phyloP scores from a whole-genome alignment of 2,329 filamentous ascomycete species.

The Parasarocladium wereldwijsianum region DNA sequence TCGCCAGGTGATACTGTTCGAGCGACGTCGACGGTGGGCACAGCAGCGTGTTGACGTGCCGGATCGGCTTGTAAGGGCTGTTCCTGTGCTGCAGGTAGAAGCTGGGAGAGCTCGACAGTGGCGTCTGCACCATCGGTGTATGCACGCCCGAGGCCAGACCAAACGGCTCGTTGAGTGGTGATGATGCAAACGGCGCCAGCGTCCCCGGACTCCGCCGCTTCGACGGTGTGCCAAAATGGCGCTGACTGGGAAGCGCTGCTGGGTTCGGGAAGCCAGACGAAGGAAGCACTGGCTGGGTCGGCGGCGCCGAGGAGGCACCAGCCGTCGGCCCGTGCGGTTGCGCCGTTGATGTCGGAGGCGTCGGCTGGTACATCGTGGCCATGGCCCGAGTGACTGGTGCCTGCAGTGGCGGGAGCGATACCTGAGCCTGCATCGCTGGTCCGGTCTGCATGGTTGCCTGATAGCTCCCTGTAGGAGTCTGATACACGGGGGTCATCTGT shows the following conservation, averaged over 20 bases:
- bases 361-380: slow-evolving; percentile 54
- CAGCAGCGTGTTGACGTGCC: slow-evolving; percentile 78
- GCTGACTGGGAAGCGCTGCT: slow-evolving; percentile 1
- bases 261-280: slow-evolving; percentile 11
- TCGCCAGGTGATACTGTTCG: slow-evolving; percentile 51
- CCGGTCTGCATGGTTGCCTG: not conserved
- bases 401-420: slow-evolving; percentile 49
- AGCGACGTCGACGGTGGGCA: slow-evolving; percentile 72
- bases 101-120: slow-evolving; percentile 69
- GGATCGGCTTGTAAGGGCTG: slow-evolving; percentile 85
- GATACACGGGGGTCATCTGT: slow-evolving; percentile 1
- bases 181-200: slow-evolving; percentile 39
- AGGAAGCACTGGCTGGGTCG: slow-evolving; percentile 7
- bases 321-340: slow-evolving; percentile 5
- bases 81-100: slow-evolving; percentile 76
- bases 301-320: not conserved
- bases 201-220: slow-evolving; percentile 38
- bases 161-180: slow-evolving; percentile 51
- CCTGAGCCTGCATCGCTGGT: slow-evolving; percentile 9
- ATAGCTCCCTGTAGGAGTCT: not conserved
- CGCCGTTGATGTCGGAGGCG: slow-evolving; percentile 16
- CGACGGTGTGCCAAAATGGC: slow-evolving; percentile 3
- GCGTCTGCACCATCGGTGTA: slow-evolving; percentile 43
- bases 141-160: slow-evolving; percentile 35
- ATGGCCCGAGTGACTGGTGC: slow-evolving; percentile 55